Percentiles rank a stretch among this genome's conserved stretches.
These are phyloP conservation scores for Aspergillus felis DNA, from an alignment of 2,329 filamentous ascomycete genomes.

Conservation along the genomic window DNA sequence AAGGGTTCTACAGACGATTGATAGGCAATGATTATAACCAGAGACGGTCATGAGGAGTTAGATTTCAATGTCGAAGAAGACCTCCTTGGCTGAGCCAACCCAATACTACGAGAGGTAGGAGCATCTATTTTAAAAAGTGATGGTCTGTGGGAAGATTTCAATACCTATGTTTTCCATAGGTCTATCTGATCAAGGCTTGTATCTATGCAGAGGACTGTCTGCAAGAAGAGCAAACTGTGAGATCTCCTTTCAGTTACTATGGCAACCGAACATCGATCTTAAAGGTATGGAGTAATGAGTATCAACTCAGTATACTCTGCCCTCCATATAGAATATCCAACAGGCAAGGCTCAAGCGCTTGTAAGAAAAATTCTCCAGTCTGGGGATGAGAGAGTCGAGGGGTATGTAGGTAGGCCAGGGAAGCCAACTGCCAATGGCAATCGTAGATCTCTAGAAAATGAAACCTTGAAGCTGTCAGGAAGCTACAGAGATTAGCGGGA, in stretches of 20 bases:
- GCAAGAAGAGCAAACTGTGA: background rate
- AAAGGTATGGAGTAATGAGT: background rate
- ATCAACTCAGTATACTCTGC: background rate
- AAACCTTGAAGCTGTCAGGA: background rate
- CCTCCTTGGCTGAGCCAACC: background rate
- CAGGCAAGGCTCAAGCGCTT: too few relatives aligned
- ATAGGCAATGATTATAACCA: too few relatives aligned
- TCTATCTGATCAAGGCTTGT: background rate
- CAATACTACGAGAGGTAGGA: background rate
- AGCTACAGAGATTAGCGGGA: background rate
- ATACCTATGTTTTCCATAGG: background rate
- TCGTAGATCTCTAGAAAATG: background rate
- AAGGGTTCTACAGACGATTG: too few relatives aligned
- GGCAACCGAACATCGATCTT: background rate
- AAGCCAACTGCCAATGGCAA: background rate
- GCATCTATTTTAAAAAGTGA: too few relatives aligned
- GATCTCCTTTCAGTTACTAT: background rate
- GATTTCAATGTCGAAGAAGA: background rate
- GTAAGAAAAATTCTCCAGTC: too few relatives aligned
- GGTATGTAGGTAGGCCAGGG: background rate
- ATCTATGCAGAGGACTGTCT: background rate
- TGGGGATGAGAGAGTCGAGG: too few relatives aligned
- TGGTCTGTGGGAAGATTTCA: background rate
- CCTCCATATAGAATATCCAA: background rate
- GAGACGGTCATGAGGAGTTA: background rate